A percentile compares a stretch with the other conserved stretches of the same genome.
Conservation (phyloP, 129 eudicot species). For the Tagetes erecta region DNA sequence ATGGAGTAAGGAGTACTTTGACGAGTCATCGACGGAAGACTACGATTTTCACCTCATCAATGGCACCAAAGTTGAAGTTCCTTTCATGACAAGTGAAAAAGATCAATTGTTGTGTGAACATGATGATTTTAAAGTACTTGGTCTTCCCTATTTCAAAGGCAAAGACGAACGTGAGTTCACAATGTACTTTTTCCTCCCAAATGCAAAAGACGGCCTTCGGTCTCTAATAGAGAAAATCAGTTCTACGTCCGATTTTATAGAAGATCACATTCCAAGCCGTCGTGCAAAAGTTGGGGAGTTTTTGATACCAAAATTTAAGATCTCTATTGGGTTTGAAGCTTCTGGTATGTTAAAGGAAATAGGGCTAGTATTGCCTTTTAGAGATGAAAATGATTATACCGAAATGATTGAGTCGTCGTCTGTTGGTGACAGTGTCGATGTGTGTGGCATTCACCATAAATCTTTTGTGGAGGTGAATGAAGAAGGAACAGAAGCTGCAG, state of each 20-base stretch:
- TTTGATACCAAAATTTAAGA: conserved; percentile 8
- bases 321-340: conserved; percentile 13
- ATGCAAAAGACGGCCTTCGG: not conserved
- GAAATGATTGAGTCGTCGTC: not conserved
- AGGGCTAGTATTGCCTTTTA: not conserved
- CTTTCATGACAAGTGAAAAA: not conserved
- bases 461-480: conserved; percentile 12
- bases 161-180: not conserved
- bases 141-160: not conserved
- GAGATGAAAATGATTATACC: not conserved
- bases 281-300: not conserved
- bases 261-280: not conserved
- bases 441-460: not conserved
- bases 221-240: not conserved
- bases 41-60: conserved; percentile 8
- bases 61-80: conserved; percentile 15
- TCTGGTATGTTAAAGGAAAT: not conserved
- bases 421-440: not conserved
- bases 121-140: conserved; percentile 2
- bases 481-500: conserved; percentile 21
- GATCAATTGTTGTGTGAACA: not conserved
- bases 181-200: conserved; percentile 1
- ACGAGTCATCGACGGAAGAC: not conserved
- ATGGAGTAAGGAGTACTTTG: conserved; percentile 6
- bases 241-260: not conserved